Evolutionary conservation across 2,329 filamentous ascomycete genomes (phyloP).

Genomic region (Atkinsonella texensis): DNA sequence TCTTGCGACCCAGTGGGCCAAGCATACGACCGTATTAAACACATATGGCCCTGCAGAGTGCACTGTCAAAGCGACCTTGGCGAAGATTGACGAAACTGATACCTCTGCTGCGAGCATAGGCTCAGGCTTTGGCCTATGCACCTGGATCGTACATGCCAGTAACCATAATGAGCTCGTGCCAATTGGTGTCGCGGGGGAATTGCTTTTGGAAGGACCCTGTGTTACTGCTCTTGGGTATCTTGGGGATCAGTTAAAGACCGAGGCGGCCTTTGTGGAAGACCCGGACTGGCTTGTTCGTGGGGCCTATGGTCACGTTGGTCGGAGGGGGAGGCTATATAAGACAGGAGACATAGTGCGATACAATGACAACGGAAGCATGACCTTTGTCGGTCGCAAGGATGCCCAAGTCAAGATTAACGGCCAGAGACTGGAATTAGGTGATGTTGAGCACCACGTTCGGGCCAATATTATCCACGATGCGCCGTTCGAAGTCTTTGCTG

Average conservation of each 20-base stretch:
- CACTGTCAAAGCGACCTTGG: constrained; percentile 2
- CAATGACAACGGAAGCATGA: constrained; percentile 19
- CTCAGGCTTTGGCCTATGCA: constrained; percentile 1
- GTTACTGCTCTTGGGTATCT: constrained; percentile 35
- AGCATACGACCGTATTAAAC: background rate
- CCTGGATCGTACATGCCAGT: constrained; percentile 3
- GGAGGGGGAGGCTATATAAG: constrained; percentile 24
- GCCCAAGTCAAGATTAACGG: constrained; percentile 44
- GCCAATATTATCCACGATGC: background rate
- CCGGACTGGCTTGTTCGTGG: constrained; percentile 16
- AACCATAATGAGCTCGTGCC: constrained; percentile 13
- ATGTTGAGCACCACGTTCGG: constrained; percentile 10
- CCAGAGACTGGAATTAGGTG: constrained; percentile 34
- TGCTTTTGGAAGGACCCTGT: constrained; percentile 29
- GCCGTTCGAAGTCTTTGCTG: background rate
- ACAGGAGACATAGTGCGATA: constrained; percentile 36
- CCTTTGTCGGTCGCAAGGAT: constrained; percentile 38
- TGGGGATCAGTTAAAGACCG: constrained; percentile 31
- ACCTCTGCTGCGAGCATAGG: constrained; percentile 3
- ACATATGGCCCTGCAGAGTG: constrained; percentile 6
- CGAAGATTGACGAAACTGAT: background rate
- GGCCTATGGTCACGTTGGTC: background rate
- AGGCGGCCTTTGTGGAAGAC: constrained; percentile 29
- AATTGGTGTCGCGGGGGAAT: constrained; percentile 22
- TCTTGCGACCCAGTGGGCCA: constrained; percentile 3